These are phyloP conservation scores for Colletotrichum shisoi DNA, from an alignment of 2,329 filamentous ascomycete species.

Conservation along the genomic window DNA sequence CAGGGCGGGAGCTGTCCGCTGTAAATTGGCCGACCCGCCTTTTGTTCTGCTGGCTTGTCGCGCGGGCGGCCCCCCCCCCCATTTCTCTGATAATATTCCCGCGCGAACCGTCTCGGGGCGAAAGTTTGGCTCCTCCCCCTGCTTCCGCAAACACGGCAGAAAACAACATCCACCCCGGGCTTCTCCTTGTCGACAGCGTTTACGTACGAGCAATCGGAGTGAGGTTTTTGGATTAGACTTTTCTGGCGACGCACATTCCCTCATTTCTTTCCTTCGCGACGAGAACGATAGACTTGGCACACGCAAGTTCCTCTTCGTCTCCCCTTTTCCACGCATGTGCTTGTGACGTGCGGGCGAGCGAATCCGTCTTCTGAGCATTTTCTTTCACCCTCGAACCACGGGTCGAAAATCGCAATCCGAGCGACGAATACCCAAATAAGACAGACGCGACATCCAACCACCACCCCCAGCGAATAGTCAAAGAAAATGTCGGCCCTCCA, in stretches of 20 bases:
- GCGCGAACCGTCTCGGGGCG: conserved; percentile 7
- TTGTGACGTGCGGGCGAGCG: background rate
- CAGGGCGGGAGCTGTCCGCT: conserved; percentile 1
- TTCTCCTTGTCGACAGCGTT: conserved; percentile 18
- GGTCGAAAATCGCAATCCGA: conserved; percentile 12
- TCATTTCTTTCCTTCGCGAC: background rate
- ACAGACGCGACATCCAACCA: background rate
- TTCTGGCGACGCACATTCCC: background rate
- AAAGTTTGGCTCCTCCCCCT: conserved; percentile 5
- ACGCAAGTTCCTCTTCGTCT: background rate
- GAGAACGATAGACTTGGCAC: background rate
- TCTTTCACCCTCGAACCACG: background rate
- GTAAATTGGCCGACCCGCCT: conserved; percentile 7
- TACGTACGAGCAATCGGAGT: conserved; percentile 1
- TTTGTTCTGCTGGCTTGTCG: conserved; percentile 33
- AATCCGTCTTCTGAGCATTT: background rate
- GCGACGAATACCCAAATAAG: background rate
- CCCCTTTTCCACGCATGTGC: background rate
- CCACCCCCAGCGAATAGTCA: conserved; percentile 19
- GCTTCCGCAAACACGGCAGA: background rate
- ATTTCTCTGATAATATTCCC: conserved; percentile 37
- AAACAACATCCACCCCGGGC: background rate
- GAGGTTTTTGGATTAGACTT: conserved; percentile 11
- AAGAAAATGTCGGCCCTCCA: conserved; percentile 53
- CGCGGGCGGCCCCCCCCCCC: conserved; percentile 13